These are phyloP conservation scores for Sclerotinia borealis DNA, from an alignment of 2,329 filamentous ascomycete genomes.

Conservation along the genomic window DNA sequence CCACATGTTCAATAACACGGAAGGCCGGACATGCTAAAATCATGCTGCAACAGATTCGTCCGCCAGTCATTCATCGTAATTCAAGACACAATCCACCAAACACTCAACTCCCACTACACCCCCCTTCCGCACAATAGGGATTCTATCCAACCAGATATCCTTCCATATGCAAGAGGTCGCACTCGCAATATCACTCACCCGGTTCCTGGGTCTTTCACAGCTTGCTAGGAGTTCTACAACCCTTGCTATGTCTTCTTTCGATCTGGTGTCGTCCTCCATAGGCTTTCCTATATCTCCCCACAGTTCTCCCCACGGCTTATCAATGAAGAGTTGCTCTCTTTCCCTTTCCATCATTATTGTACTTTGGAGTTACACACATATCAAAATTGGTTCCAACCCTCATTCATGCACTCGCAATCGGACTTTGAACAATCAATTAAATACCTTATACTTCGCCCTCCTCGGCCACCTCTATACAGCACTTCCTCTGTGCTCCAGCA, in stretches of 20 bases:
- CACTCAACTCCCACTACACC: neutral
- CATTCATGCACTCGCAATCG: conserved; percentile 11
- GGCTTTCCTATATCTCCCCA: conserved; percentile 10
- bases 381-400: neutral
- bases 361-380: conserved; percentile 9
- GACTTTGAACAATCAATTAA: conserved; percentile 4
- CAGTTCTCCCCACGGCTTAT: neutral
- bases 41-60: neutral
- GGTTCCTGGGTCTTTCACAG: conserved; percentile 11
- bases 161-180: neutral
- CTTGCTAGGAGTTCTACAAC: neutral
- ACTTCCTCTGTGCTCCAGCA: neutral
- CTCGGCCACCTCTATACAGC: neutral
- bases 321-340: conserved; percentile 2
- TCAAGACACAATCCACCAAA: conserved; percentile 5
- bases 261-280: conserved; percentile 8
- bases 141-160: conserved; percentile 5
- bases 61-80: neutral
- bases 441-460: conserved; percentile 8
- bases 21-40: neutral
- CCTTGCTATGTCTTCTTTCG: conserved; percentile 2
- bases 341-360: neutral
- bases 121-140: neutral
- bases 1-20: neutral
- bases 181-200: conserved; percentile 10